Conservation (phyloP, 202 grass and related monocot species). For the Elaeis oleifera region DNA sequence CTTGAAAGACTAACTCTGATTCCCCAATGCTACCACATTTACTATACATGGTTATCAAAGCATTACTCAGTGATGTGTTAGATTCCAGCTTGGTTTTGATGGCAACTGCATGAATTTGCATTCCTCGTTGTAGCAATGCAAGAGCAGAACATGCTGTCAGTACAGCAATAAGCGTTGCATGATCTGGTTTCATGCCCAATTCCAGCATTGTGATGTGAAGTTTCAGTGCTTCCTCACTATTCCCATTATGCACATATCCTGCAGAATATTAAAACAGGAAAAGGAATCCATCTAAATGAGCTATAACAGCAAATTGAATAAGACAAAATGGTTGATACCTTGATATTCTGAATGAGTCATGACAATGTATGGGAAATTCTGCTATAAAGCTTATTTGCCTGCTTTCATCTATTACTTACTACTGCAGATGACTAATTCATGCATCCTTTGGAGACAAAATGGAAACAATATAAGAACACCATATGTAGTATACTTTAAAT, state of each 20-base stretch:
- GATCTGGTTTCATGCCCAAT: constrained; percentile 56
- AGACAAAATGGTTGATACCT: too few relatives aligned
- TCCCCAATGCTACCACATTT: constrained; percentile 71
- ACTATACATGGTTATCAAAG: constrained; percentile 87
- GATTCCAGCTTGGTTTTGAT: constrained; percentile 68
- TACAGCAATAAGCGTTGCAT: constrained; percentile 58
- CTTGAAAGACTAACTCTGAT: constrained; percentile 50
- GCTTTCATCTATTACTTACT: too few relatives aligned
- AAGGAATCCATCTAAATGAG: not conserved
- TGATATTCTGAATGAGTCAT: too few relatives aligned
- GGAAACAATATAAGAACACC: too few relatives aligned
- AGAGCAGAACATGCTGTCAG: constrained; percentile 67
- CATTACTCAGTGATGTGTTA: constrained; percentile 50
- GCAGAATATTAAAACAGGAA: constrained; percentile 2
- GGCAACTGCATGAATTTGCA: constrained; percentile 51
- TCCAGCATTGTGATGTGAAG: constrained; percentile 51
- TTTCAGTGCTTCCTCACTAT: constrained; percentile 57
- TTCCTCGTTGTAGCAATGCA: constrained; percentile 71
- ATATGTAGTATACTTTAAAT: too few relatives aligned
- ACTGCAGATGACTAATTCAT: too few relatives aligned
- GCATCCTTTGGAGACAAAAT: too few relatives aligned
- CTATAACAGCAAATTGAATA: too few relatives aligned
- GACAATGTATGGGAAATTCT: too few relatives aligned
- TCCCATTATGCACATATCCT: constrained; percentile 88
- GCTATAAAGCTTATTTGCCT: too few relatives aligned